Evolutionary conservation across 306 rosid species (phyloP), one percentile per base, ranked within the genome.

Genomic region (Luffa aegyptiaca): DNA sequence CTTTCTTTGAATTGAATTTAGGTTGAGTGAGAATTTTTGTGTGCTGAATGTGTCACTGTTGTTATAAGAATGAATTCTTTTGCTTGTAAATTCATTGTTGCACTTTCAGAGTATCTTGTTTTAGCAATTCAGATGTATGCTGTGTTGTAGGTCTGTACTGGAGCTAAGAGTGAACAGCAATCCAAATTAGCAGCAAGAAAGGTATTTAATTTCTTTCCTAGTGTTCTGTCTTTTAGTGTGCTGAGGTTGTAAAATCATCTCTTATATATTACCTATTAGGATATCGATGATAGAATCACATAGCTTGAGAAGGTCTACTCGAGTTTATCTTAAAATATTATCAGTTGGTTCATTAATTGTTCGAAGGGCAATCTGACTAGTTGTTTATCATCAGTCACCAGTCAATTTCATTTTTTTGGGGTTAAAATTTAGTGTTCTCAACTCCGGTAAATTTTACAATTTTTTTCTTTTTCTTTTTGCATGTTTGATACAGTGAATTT

Each of bases 121-220:
- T 1, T 53, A 31, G 49, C 16, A 3, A 39, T 37, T 62, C 33
- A 39, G n/a, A 20, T 56, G 39, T 49, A 14, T 74, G 36, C 37
- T 80, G 77, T 78, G 82, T 46, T 80, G 62, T 88, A 95, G 97
- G 98, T 95, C 77, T 95, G 98, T 82, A 92, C 97, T 21, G 97
- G 98, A 79, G 98, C 98, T 20, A 95, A 92, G 88, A 92, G 98
- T 80, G 98, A 95, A 85, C 82, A 82, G 2, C 97, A 92, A 81
- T 95, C 98, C 1, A 92, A 90, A 87, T 85, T 95, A 85, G 98
- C 98, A 5, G 97, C 98, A 79, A 89, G 98, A 70, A 95, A 95
- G 97, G 97, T 95, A 83, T 42, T 78, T 36, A 20, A 9, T 31
- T 75, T 48, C 51, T 62, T 70, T 72, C 49, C 49, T 31, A 20